Evolutionary conservation across 805 yeast species (phyloP).

Genomic region (Maudiozyma bulderi): DNA sequence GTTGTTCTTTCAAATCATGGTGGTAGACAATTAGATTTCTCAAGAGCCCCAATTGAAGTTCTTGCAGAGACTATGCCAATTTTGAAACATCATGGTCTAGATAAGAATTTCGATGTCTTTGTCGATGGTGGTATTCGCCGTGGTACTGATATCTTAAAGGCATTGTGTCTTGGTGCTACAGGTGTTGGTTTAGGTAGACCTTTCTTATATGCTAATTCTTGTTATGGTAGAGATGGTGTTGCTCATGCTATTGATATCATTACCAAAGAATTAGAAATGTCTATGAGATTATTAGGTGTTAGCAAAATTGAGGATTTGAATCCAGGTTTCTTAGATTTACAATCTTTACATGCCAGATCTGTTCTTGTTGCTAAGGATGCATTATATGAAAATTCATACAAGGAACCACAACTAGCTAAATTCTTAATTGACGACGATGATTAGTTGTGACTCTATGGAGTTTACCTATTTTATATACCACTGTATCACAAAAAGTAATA

Average conservation of each 20-base stretch:
- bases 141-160: conserved; percentile 58
- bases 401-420: conserved; percentile 42
- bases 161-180: conserved; percentile 58
- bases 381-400: conserved; percentile 47
- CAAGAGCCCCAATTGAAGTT: conserved; percentile 69
- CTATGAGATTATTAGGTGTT: conserved; percentile 74
- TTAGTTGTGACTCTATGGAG: neutral
- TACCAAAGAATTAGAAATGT: conserved; percentile 61
- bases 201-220: conserved; percentile 51
- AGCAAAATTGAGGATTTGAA: conserved; percentile 49
- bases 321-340: conserved; percentile 50
- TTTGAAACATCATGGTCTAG: conserved; percentile 37
- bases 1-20: conserved; percentile 86
- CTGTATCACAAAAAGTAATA: too few relatives aligned
- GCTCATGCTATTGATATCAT: conserved; percentile 50
- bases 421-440: conserved; percentile 29
- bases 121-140: conserved; percentile 64
- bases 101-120: conserved; percentile 46
- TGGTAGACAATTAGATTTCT: conserved; percentile 77
- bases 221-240: conserved; percentile 59
- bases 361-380: conserved; percentile 45
- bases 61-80: conserved; percentile 59
- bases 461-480: neutral
- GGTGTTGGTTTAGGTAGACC: conserved; percentile 68
- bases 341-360: conserved; percentile 34